A percentile compares a stretch with the other conserved stretches of the same genome.
These are phyloP conservation scores for Monascus purpureus DNA, from an alignment of 495 filamentous ascomycete genomes.

Conservation along the genomic window DNA sequence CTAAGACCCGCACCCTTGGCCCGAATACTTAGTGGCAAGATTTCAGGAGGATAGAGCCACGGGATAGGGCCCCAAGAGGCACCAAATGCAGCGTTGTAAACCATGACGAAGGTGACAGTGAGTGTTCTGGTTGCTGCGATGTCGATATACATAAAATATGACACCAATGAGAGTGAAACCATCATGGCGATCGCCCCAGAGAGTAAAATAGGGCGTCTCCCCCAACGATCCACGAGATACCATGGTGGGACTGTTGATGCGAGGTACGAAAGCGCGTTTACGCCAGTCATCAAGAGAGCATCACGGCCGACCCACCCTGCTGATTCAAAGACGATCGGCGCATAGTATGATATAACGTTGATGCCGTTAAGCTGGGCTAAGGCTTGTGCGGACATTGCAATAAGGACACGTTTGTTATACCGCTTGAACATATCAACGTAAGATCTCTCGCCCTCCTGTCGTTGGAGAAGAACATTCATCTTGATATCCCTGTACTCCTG, in stretches of 20 bases:
- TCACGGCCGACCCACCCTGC: constrained; percentile 84
- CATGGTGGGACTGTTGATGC: constrained; percentile 87
- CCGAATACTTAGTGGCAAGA: constrained; percentile 88
- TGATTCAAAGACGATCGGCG: constrained; percentile 89
- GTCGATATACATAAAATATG: constrained; percentile 90
- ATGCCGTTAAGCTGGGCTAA: constrained; percentile 96
- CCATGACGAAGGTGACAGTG: constrained; percentile 91
- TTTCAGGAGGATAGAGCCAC: constrained; percentile 97
- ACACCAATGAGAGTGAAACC: constrained; percentile 78
- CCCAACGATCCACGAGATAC: constrained; percentile 93
- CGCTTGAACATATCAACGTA: constrained; percentile 92
- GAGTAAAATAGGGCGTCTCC: constrained; percentile 77
- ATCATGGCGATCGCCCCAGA: constrained; percentile 87
- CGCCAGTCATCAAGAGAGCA: constrained; percentile 93
- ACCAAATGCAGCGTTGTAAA: constrained; percentile 96
- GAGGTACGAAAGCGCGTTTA: constrained; percentile 88
- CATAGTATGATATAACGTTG: constrained; percentile 99
- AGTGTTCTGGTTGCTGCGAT: constrained; percentile 59
- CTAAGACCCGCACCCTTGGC: constrained; percentile 96
- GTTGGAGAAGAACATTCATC: constrained; percentile 84
- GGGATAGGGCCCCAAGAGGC: constrained; percentile 99
- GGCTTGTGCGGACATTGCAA: constrained; percentile 96
- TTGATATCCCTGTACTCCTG: constrained; percentile 98
- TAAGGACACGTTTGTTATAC: constrained; percentile 84
- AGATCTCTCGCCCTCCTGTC: constrained; percentile 85